Evolutionary conservation across 2,329 filamentous ascomycete species (phyloP).

Genomic region (Ophiostoma ips): DNA sequence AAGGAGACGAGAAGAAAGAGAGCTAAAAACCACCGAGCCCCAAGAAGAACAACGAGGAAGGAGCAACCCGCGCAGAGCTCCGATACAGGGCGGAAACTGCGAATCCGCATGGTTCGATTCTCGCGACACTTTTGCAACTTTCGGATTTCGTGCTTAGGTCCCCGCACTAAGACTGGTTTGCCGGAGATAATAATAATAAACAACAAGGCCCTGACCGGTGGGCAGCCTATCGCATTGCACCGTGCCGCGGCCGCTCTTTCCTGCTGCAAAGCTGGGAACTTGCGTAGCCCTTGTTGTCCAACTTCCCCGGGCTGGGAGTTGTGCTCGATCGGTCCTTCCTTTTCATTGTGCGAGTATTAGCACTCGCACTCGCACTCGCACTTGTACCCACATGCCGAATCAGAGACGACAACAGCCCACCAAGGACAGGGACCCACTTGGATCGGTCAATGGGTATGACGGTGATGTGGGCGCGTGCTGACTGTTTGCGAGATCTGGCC

Average conservation of each 20-base stretch:
- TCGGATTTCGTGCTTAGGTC: neutral
- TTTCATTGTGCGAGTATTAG: too few species aligned
- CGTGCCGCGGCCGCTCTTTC: neutral
- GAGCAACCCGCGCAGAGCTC: neutral
- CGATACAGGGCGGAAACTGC: slow-evolving; percentile 10
- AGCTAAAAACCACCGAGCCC: neutral
- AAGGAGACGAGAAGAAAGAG: neutral
- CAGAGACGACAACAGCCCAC: neutral
- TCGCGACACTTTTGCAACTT: slow-evolving; percentile 3
- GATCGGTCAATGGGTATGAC: neutral
- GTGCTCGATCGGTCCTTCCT: neutral
- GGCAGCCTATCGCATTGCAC: neutral
- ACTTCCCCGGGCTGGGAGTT: neutral
- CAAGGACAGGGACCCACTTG: neutral
- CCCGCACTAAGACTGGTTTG: neutral
- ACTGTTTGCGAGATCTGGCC: neutral
- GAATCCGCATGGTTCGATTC: slow-evolving; percentile 14
- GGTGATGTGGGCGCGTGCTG: neutral
- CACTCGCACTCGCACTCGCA: too few species aligned
- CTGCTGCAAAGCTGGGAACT: too few species aligned
- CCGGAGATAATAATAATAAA: slow-evolving; percentile 7
- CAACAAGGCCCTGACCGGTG: neutral
- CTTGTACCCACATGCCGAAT: too few species aligned
- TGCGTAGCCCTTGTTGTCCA: too few species aligned
- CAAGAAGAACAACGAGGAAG: neutral